Evolutionary conservation across 2,329 filamentous ascomycete genomes (phyloP).

Genomic region (Zymoseptoria brevis): DNA sequence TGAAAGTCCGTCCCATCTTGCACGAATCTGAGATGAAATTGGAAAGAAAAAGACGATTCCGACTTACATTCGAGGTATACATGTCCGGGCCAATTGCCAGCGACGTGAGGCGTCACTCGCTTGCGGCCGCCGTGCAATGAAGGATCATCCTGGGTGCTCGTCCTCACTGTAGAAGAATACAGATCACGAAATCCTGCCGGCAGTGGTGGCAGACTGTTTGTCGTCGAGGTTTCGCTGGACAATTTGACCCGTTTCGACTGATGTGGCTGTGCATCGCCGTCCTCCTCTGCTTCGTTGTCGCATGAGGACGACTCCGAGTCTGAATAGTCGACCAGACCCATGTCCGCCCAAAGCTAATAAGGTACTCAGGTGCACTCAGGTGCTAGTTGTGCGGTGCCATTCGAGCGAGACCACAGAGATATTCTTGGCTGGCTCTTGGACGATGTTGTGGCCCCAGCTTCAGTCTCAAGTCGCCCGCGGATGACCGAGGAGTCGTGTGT

Average conservation of each 20-base stretch:
- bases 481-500: neutral
- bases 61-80: conserved; percentile 83
- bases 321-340: conserved; percentile 61
- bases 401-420: neutral
- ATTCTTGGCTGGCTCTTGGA: neutral
- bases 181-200: conserved; percentile 78
- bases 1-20: neutral
- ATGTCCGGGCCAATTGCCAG: conserved; percentile 88
- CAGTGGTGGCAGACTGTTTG: conserved; percentile 46
- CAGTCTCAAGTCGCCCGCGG: neutral
- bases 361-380: too few relatives aligned
- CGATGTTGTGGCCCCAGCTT: neutral
- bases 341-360: too few relatives aligned
- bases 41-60: neutral
- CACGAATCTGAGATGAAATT: neutral
- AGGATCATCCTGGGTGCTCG: conserved; percentile 74
- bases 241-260: neutral
- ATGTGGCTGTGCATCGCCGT: conserved; percentile 7
- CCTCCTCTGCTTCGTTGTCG: conserved; percentile 30
- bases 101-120: conserved; percentile 71
- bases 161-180: conserved; percentile 73
- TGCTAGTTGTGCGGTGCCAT: too few relatives aligned
- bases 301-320: conserved; percentile 32
- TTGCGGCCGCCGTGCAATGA: conserved; percentile 76
- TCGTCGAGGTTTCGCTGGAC: neutral